These are phyloP conservation scores for Leptographium wingfieldii DNA, from an alignment of 2,329 filamentous ascomycete genomes.

Conservation along the genomic window DNA sequence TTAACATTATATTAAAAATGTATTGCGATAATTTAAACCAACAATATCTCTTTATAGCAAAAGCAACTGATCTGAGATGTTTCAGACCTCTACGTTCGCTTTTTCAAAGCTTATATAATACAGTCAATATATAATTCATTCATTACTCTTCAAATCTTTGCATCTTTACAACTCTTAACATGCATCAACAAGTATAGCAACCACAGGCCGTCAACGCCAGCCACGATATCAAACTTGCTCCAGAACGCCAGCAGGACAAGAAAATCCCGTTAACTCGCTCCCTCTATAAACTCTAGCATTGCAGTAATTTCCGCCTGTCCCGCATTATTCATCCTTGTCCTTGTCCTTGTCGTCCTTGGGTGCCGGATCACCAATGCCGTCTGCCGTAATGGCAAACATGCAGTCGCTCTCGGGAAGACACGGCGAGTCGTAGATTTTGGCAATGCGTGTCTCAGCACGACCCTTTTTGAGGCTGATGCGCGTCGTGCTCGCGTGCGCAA, in stretches of 20 bases:
- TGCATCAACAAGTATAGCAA: neutral
- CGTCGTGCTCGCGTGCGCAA: slow-evolving; percentile 93
- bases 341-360: slow-evolving; percentile 84
- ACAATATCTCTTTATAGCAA: too few relatives aligned
- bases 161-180: neutral
- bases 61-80: too few relatives aligned
- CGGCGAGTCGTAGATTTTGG: slow-evolving; percentile 98
- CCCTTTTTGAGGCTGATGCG: slow-evolving; percentile 93
- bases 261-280: neutral
- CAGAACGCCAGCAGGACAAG: neutral
- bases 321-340: slow-evolving; percentile 4
- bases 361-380: slow-evolving; percentile 89
- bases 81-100: too few relatives aligned
- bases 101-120: neutral
- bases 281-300: neutral
- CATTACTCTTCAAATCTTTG: neutral
- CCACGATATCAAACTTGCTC: neutral
- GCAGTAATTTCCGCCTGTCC: neutral
- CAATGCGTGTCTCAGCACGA: slow-evolving; percentile 85
- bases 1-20: too few relatives aligned
- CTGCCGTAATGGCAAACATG: slow-evolving; percentile 91
- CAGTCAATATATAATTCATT: neutral
- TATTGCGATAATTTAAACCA: too few relatives aligned
- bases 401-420: slow-evolving; percentile 95
- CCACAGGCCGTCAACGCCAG: neutral